Evolutionary conservation across 371 early-diverging fungal genomes (phyloP).

Genomic region (Saksenaea vasiformis): DNA sequence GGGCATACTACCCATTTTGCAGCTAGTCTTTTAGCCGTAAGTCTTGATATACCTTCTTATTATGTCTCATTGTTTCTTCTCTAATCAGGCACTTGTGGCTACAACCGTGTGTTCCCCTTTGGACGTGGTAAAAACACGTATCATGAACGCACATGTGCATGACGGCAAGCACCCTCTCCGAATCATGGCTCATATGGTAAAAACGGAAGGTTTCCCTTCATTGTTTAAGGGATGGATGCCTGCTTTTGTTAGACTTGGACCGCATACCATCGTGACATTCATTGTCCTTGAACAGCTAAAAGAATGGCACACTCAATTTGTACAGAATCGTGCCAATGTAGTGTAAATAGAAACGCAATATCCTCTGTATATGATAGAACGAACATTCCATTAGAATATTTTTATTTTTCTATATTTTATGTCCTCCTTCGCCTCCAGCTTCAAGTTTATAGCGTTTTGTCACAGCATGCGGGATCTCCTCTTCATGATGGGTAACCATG

Average conservation of each 20-base stretch:
- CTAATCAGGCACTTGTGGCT: slow-evolving; percentile 82
- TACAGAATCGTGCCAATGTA: neutral
- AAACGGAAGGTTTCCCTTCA: slow-evolving; percentile 75
- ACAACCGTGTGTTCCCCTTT: slow-evolving; percentile 87
- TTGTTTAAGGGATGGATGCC: slow-evolving; percentile 92
- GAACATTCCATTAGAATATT: neutral
- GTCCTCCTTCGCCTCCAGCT: slow-evolving; percentile 29
- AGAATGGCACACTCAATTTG: slow-evolving; percentile 20
- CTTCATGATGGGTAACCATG: slow-evolving; percentile 65
- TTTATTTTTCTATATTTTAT: neutral
- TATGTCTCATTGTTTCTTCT: slow-evolving; percentile 5
- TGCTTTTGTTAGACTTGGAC: slow-evolving; percentile 78
- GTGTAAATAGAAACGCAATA: slow-evolving; percentile 1
- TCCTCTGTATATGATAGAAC: neutral
- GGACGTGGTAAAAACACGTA: slow-evolving; percentile 90
- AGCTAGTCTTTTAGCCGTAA: slow-evolving; percentile 64
- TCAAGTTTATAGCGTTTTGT: slow-evolving; percentile 36
- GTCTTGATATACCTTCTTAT: slow-evolving; percentile 7
- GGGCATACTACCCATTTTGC: slow-evolving; percentile 63
- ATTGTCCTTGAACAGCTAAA: slow-evolving; percentile 79
- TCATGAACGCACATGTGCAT: slow-evolving; percentile 70
- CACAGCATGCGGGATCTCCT: slow-evolving; percentile 55
- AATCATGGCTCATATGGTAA: slow-evolving; percentile 61
- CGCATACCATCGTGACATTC: slow-evolving; percentile 89
- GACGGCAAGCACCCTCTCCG: slow-evolving; percentile 39